These are phyloP conservation scores for Acephala macrosclerotiorum DNA, from an alignment of 2,329 filamentous ascomycete species.

Conservation along the genomic window DNA sequence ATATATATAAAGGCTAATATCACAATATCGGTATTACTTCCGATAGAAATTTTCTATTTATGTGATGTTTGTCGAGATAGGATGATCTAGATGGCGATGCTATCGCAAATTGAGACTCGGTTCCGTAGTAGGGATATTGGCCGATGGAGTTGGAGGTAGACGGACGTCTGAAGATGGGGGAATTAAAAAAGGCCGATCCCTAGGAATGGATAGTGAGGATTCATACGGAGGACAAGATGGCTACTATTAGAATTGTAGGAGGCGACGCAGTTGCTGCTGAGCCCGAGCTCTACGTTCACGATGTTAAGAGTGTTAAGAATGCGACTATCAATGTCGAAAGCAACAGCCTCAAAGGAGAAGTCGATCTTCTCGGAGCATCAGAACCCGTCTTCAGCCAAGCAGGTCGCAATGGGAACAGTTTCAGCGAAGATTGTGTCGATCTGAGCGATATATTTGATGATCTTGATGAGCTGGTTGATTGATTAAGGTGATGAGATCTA, in stretches of 20 bases:
- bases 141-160: too few species aligned
- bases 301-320: not conserved
- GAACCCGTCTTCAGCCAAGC: conserved; percentile 11
- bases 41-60: not conserved
- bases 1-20: not conserved
- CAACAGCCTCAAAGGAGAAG: not conserved
- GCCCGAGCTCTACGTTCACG: not conserved
- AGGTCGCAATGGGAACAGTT: conserved; percentile 16
- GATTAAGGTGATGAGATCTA: too few species aligned
- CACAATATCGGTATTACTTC: not conserved
- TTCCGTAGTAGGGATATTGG: not conserved
- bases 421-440: not conserved
- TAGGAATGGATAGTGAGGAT: not conserved
- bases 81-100: not conserved
- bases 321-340: not conserved
- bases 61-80: too few species aligned
- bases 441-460: too few species aligned
- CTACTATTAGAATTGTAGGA: not conserved
- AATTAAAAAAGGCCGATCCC: not conserved
- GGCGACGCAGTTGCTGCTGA: not conserved
- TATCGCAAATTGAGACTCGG: not conserved
- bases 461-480: too few species aligned
- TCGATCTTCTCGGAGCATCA: conserved; percentile 46
- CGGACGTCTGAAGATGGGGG: not conserved
- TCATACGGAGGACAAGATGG: not conserved